Evolutionary conservation across 139 green algal species (phyloP).

Genomic region (Chlorella ohadii): DNA sequence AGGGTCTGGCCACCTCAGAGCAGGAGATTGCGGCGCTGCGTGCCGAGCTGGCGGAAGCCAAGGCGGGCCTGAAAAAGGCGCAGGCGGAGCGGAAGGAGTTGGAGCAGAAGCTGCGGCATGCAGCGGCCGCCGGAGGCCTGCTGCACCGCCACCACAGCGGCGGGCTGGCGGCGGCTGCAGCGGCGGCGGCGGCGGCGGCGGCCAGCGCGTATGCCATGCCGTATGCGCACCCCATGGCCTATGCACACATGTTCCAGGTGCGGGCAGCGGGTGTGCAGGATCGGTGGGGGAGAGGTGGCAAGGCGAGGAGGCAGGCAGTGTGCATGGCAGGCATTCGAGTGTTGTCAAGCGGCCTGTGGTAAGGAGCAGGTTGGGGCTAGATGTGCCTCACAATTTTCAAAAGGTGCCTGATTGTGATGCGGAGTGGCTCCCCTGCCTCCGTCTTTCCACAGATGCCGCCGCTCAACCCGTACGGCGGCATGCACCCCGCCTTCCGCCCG

Average conservation of each 20-base stretch:
- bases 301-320: no score
- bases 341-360: no score
- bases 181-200: conserved; percentile 21
- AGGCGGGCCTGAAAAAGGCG: conserved; percentile 26
- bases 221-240: conserved; percentile 22
- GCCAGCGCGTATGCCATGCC: conserved; percentile 33
- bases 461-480: conserved; percentile 47
- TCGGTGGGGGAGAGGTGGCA: background rate
- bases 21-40: conserved; percentile 43
- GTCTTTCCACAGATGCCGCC: conserved; percentile 27
- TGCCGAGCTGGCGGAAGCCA: conserved; percentile 37
- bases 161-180: conserved; percentile 17
- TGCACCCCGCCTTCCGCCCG: conserved; percentile 26
- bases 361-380: no score
- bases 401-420: no score
- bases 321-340: background rate
- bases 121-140: background rate
- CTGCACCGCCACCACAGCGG: conserved; percentile 11
- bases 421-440: no score
- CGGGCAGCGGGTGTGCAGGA: background rate
- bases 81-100: conserved; percentile 21
- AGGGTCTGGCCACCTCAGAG: conserved; percentile 31
- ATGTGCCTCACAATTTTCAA: no score
- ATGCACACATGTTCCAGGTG: conserved; percentile 27
- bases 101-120: conserved; percentile 7